Evolutionary conservation across 2,329 filamentous ascomycete species (phyloP).

Genomic region (Diaporthe citrichinensis): DNA sequence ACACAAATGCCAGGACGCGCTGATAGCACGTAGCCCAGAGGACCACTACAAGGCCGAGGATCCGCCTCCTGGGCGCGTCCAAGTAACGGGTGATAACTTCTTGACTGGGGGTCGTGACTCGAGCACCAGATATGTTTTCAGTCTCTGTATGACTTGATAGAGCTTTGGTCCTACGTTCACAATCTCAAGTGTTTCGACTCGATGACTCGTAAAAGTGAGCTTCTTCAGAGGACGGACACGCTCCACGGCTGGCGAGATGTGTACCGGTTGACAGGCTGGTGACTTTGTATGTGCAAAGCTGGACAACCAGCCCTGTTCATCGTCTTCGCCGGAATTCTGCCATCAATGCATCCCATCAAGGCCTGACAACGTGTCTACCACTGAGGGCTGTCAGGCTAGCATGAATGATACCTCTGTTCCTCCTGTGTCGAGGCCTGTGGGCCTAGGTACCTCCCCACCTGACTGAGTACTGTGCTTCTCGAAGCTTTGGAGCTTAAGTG

Average conservation of each 20-base stretch:
- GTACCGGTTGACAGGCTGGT: no score
- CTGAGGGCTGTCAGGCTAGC: neutral
- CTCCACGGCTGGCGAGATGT: no score
- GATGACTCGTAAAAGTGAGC: neutral
- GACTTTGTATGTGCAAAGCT: neutral
- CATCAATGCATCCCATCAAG: neutral
- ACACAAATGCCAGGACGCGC: neutral
- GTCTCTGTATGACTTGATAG: neutral
- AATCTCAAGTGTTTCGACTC: neutral
- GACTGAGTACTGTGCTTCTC: neutral
- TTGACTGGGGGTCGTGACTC: neutral
- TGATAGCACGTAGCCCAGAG: neutral
- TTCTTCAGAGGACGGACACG: neutral
- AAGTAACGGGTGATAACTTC: neutral
- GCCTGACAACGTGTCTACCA: neutral
- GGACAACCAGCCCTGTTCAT: neutral
- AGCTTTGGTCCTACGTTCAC: no score
- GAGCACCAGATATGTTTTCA: neutral
- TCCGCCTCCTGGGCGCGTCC: no score
- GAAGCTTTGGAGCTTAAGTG: slow-evolving; percentile 4
- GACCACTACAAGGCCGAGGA: neutral
- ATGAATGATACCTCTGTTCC: neutral
- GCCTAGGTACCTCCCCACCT: neutral
- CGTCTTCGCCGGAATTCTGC: neutral
- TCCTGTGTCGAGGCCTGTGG: neutral